Conservation (phyloP, 2,329 filamentous ascomycete genomes). For the Cytospora chrysosperma region DNA sequence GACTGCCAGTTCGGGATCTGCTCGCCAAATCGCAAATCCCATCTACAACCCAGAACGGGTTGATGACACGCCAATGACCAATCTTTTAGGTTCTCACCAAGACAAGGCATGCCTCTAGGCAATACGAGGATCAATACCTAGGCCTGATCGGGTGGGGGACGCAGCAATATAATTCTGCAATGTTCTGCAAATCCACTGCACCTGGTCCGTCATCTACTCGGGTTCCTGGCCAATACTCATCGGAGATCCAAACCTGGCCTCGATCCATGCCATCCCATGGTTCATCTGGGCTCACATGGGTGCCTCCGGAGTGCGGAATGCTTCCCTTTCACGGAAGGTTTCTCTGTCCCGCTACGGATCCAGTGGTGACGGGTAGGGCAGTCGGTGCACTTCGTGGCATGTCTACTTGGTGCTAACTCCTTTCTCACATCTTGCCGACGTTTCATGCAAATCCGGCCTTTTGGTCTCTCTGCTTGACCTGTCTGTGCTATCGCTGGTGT, state of each 20-base stretch:
- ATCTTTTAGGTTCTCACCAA: neutral
- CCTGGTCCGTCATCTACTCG: constrained; percentile 10
- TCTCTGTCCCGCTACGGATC: constrained; percentile 1
- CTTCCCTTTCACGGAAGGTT: constrained; percentile 15
- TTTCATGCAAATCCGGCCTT: constrained; percentile 13
- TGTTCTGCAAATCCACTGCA: constrained; percentile 14
- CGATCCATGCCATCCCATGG: constrained; percentile 15
- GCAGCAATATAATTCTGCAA: constrained; percentile 11
- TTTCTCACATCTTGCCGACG: constrained; percentile 16
- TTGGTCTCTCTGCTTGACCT: constrained; percentile 1
- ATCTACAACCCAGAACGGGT: neutral
- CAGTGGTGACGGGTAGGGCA: constrained; percentile 4
- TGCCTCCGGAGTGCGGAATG: constrained; percentile 5
- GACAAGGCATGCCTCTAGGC: neutral
- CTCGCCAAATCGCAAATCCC: neutral
- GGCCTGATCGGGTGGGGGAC: neutral
- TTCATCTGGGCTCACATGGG: constrained; percentile 10
- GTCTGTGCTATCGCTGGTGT: constrained; percentile 5
- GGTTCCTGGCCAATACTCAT: constrained; percentile 2
- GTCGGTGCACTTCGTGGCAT: constrained; percentile 8
- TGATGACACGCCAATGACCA: neutral
- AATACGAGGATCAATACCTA: neutral
- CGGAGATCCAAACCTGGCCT: constrained; percentile 3
- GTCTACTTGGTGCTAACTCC: constrained; percentile 15
- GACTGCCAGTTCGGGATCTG: neutral